Base-by-base conservation (phyloP, 768 basidiomycete species). In the Tricholoma sp. region DNA sequence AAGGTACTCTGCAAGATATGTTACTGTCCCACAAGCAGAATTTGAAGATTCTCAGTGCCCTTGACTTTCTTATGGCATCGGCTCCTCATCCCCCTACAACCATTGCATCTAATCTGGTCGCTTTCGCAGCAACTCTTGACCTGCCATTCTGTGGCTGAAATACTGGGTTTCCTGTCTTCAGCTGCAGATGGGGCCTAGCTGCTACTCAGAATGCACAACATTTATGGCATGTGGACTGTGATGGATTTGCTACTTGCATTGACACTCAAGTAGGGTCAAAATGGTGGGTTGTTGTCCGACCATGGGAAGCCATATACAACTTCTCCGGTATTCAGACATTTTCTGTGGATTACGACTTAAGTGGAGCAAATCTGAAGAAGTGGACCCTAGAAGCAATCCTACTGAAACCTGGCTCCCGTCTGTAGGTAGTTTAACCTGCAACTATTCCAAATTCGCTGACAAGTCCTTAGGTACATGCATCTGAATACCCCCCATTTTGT, bases 401-500 rank as follows among this genome's bases (percentile, higher is more conserved):
- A 10, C 33, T 51, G 29, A 51, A 1, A 2, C 10, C 50, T 10
- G 50, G 50, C 10, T 29, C 33, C 10, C 15, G n/a, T 9, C 20
- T 28, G n/a, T 28, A 50, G 31, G 24, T 24, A 24, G 24, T 24
- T 24, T 24, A 24, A 24, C 24, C 24, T 24, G 24, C 24, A 24
- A 24, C 24, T n/a, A n/a, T 32, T 24, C 17, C 31, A 18, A 32
- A 5, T 50, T 10, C 28, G 31, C 20, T 28, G 15, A 50, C 29
- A 28, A 11, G 11, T 7, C n/a, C 42, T 41, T 36, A 60, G 59
- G 13, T 48, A 31, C 32, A 57, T 52, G 59, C 52, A 51, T 7
- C 59, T 57, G 34, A 52, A 55, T 24, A 61, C 59, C 4, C 57
- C 57, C 17, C 63, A 64, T 50, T 31, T 48, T 17, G 61, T 64